A percentile compares a stretch with the other conserved stretches of the same genome.
phyloP scores from a whole-genome alignment of 768 basidiomycete species.

The Hysterangium stoloniferum region DNA sequence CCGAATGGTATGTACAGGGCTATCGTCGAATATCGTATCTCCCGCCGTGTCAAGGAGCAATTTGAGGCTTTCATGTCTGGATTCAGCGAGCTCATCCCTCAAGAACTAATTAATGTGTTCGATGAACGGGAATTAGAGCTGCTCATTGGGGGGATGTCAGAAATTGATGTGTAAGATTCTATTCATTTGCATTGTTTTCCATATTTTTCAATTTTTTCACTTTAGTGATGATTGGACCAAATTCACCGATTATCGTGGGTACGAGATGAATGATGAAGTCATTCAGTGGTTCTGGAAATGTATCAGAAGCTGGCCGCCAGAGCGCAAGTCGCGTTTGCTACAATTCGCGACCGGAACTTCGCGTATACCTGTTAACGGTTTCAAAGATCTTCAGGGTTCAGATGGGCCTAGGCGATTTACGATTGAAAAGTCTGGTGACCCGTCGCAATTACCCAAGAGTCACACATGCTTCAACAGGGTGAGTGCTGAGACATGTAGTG shows the following conservation, averaged over 20 bases:
- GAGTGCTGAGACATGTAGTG: not conserved
- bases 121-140: conserved; percentile 97
- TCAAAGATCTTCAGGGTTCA: conserved; percentile 97
- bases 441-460: conserved; percentile 90
- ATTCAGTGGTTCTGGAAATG: conserved; percentile 99
- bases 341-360: conserved; percentile 98
- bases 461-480: conserved; percentile 70
- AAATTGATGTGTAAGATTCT: conserved; percentile 89
- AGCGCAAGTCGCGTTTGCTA: conserved; percentile 91
- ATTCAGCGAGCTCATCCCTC: conserved; percentile 98
- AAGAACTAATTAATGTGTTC: conserved; percentile 96
- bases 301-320: conserved; percentile 94
- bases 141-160: conserved; percentile 98
- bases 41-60: conserved; percentile 94
- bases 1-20: conserved; percentile 23
- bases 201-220: conserved; percentile 5
- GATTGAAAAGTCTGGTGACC: conserved; percentile 97
- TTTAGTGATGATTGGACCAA: conserved; percentile 94
- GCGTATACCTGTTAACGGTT: conserved; percentile 95
- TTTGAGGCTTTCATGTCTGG: conserved; percentile 99
- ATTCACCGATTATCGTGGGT: conserved; percentile 97
- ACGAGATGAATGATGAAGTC: conserved; percentile 90
- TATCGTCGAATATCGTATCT: conserved; percentile 96
- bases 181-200: not conserved
- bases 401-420: conserved; percentile 97